Conservation (phyloP, 2,329 filamentous ascomycete species). For the Verticillium zaregamsianum region DNA sequence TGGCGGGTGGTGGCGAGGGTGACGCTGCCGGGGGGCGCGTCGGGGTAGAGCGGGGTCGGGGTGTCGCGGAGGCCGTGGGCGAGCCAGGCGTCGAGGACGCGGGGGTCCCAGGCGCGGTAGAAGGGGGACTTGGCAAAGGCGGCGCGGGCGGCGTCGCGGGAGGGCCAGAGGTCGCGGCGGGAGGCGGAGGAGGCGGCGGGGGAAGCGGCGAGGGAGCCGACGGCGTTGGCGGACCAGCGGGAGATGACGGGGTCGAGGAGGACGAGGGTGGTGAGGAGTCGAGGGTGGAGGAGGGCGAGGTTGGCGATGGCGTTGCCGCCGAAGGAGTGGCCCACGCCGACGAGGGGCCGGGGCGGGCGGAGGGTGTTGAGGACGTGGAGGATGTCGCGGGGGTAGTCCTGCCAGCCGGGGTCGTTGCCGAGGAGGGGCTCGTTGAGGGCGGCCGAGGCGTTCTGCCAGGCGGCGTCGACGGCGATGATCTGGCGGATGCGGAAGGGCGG, state of each 20-base stretch:
- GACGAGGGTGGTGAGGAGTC: constrained; percentile 70
- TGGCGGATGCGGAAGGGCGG: constrained; percentile 62
- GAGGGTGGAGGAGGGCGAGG: constrained; percentile 72
- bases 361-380: constrained; percentile 83
- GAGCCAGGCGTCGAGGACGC: constrained; percentile 73
- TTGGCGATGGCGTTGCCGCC: constrained; percentile 71
- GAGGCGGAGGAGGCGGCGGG: constrained; percentile 60
- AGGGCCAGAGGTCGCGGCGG: constrained; percentile 80
- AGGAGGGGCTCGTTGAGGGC: constrained; percentile 70
- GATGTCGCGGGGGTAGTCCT: constrained; percentile 80
- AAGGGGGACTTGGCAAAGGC: constrained; percentile 68
- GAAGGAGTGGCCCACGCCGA: constrained; percentile 88
- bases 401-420: constrained; percentile 80
- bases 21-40: constrained; percentile 41
- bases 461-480: constrained; percentile 90
- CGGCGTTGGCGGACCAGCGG: constrained; percentile 32
- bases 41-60: constrained; percentile 58
- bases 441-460: constrained; percentile 77
- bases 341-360: constrained; percentile 71
- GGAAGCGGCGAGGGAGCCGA: constrained; percentile 25
- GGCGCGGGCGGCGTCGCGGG: constrained; percentile 61
- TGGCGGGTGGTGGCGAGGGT: constrained; percentile 81
- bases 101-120: constrained; percentile 76
- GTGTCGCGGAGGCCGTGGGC: constrained; percentile 70
- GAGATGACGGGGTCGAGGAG: constrained; percentile 83